These are phyloP conservation scores for Globisporangium mamillatum DNA, from an alignment of 352 stramenopile genomes.

Conservation along the genomic window DNA sequence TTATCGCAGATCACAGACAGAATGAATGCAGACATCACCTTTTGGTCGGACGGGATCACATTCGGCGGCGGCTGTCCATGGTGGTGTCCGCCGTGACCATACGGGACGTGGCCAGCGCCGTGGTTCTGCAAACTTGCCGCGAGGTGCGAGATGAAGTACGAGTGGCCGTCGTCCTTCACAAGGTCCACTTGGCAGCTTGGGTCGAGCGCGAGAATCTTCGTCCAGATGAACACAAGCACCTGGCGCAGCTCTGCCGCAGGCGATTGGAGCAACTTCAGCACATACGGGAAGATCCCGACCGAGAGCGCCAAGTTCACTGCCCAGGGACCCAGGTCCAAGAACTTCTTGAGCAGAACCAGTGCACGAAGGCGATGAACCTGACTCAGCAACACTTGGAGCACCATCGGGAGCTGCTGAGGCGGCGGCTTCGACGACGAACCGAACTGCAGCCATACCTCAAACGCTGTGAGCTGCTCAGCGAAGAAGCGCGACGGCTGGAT, in stretches of 20 bases:
- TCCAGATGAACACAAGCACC: slow-evolving; percentile 92
- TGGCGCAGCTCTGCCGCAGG: slow-evolving; percentile 94
- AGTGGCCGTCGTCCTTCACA: slow-evolving; percentile 94
- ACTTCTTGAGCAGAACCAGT: slow-evolving; percentile 93
- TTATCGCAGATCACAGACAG: slow-evolving; percentile 93
- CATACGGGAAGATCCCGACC: slow-evolving; percentile 98
- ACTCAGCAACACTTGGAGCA: slow-evolving; percentile 96
- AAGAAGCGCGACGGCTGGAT: slow-evolving; percentile 96
- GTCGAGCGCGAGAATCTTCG: slow-evolving; percentile 96
- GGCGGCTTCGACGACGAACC: slow-evolving; percentile 85
- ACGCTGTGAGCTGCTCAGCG: slow-evolving; percentile 97
- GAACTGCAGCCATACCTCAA: slow-evolving; percentile 99
- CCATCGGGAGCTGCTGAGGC: slow-evolving; percentile 97
- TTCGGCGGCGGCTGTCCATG: slow-evolving; percentile 16
- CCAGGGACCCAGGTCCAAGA: slow-evolving; percentile 94
- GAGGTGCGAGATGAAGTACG: slow-evolving; percentile 96
- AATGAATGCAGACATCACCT: slow-evolving; percentile 95
- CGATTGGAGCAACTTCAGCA: slow-evolving; percentile 97
- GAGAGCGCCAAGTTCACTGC: slow-evolving; percentile 90
- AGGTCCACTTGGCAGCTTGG: slow-evolving; percentile 95
- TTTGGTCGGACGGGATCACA: slow-evolving; percentile 87
- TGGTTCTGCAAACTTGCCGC: slow-evolving; percentile 58
- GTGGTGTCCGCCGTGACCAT: slow-evolving; percentile 12
- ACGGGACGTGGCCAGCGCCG: slow-evolving; percentile 10
- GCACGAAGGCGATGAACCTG: slow-evolving; percentile 96